Percentiles rank a stretch among this genome's conserved stretches.
phyloP scores from a whole-genome alignment of 2,329 filamentous ascomycete genomes.

The Pleurostoma richardsiae region DNA sequence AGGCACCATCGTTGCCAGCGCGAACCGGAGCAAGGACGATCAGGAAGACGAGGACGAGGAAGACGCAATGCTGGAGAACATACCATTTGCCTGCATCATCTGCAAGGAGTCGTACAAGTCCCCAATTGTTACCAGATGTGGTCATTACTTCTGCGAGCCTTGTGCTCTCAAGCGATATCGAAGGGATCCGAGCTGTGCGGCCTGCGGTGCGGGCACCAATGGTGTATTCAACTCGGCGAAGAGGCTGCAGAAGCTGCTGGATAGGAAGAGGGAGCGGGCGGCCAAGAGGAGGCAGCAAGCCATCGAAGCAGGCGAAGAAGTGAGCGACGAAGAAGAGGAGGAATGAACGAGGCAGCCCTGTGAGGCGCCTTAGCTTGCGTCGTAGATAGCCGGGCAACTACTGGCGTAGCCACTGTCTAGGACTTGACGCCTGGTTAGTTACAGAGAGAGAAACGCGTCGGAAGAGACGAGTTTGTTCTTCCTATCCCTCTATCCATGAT shows the following conservation, averaged over 20 bases:
- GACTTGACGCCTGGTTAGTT: no score
- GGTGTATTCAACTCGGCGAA: slow-evolving; percentile 90
- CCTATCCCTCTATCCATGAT: no score
- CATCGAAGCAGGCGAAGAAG: slow-evolving; percentile 44
- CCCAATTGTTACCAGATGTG: slow-evolving; percentile 83
- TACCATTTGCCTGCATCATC: slow-evolving; percentile 86
- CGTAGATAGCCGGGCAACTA: no score
- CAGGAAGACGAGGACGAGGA: slow-evolving; percentile 47
- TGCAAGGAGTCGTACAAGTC: slow-evolving; percentile 74
- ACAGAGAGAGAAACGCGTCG: no score
- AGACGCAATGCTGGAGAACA: slow-evolving; percentile 70
- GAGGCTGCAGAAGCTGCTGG: slow-evolving; percentile 73
- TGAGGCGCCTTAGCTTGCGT: no score
- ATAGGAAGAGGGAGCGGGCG: slow-evolving; percentile 62
- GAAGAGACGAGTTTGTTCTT: no score
- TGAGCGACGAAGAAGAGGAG: slow-evolving; percentile 37
- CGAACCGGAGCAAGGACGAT: slow-evolving; percentile 36
- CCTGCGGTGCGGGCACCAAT: slow-evolving; percentile 77
- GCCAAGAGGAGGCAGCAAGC: slow-evolving; percentile 52
- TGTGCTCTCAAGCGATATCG: slow-evolving; percentile 85
- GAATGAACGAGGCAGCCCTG: no score
- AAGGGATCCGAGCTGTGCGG: slow-evolving; percentile 81
- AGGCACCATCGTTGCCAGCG: slow-evolving; percentile 58
- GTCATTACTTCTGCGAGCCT: slow-evolving; percentile 91
- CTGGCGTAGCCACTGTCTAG: no score